Evolutionary conservation across 1,284 basidiomycete genomes (phyloP).

Genomic region (Tilletia setariae): DNA sequence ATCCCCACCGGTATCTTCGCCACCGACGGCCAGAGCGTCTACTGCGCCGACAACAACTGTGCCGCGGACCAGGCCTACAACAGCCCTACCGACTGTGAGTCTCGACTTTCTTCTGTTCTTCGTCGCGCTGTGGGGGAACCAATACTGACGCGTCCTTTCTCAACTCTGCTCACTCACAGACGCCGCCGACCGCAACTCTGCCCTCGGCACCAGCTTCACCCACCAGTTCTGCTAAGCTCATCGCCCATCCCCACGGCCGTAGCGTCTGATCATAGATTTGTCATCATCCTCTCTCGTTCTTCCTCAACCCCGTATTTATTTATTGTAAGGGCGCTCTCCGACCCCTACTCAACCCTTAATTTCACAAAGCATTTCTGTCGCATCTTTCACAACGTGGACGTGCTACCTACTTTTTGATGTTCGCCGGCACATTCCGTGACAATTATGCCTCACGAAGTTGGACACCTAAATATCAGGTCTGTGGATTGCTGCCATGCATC

Average conservation of each 20-base stretch:
- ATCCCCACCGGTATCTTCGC: conserved; percentile 14
- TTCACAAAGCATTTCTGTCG: too few species aligned
- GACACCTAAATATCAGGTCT: too few species aligned
- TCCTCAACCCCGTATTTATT: neutral
- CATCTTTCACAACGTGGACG: too few species aligned
- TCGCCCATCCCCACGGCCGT: too few species aligned
- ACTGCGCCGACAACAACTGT: conserved; percentile 17
- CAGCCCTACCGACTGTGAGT: conserved; percentile 7
- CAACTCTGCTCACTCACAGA: neutral
- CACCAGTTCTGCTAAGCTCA: conserved; percentile 15
- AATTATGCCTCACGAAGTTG: too few species aligned
- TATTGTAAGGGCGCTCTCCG: too few species aligned
- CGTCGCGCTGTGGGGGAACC: too few species aligned
- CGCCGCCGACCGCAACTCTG: conserved; percentile 17
- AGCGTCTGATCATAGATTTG: too few species aligned
- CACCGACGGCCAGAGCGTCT: conserved; percentile 13
- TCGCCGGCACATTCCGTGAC: neutral
- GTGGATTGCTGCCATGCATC: too few species aligned
- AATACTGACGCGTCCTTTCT: too few species aligned
- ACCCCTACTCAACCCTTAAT: too few species aligned
- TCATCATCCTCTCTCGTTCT: neutral
- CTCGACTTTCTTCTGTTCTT: neutral
- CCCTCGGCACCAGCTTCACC: conserved; percentile 16
- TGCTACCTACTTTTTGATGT: too few species aligned
- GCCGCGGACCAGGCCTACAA: conserved; percentile 19